Percentiles rank a stretch among this genome's conserved stretches.
Conservation (phyloP, 2,329 filamentous ascomycete species). For the Fusarium annulatum region DNA sequence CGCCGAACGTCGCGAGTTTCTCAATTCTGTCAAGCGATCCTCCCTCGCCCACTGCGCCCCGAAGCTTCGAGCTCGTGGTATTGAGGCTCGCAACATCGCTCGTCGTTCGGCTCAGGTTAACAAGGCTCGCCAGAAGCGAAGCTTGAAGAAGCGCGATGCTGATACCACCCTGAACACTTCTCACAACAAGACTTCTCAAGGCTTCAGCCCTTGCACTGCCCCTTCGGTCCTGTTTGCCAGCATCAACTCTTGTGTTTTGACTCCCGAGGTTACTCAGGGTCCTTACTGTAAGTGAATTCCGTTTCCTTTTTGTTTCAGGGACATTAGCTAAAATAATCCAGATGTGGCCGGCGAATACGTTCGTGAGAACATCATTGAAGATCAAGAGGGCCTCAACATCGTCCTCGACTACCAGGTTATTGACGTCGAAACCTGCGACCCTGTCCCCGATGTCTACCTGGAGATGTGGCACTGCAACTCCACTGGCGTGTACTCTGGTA, state of each 20-base stretch:
- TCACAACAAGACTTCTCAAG: conserved; percentile 52
- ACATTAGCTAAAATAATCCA: not conserved
- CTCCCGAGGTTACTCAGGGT: conserved; percentile 62
- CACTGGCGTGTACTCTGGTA: conserved; percentile 59
- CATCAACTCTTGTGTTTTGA: conserved; percentile 59
- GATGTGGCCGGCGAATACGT: conserved; percentile 49
- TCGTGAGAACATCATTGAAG: conserved; percentile 54
- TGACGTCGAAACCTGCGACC: conserved; percentile 57
- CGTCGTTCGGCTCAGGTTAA: conserved; percentile 57
- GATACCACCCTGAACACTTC: conserved; percentile 49
- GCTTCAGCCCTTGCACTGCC: conserved; percentile 47
- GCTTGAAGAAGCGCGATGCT: conserved; percentile 47
- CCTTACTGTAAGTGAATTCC: conserved; percentile 52
- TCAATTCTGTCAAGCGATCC: conserved; percentile 51
- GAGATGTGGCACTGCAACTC: conserved; percentile 61
- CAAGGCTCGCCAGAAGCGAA: conserved; percentile 55
- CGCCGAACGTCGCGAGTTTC: conserved; percentile 60
- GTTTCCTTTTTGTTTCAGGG: not conserved
- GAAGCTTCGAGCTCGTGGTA: conserved; percentile 59
- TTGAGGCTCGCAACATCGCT: conserved; percentile 56
- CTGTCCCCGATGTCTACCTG: conserved; percentile 54
- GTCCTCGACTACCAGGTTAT: conserved; percentile 59
- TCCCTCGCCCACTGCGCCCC: conserved; percentile 60
- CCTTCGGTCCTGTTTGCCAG: conserved; percentile 52
- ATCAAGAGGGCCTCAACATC: conserved; percentile 54